Conservation (phyloP, 106 monocot genomes). For the Dendrobium catenatum region DNA sequence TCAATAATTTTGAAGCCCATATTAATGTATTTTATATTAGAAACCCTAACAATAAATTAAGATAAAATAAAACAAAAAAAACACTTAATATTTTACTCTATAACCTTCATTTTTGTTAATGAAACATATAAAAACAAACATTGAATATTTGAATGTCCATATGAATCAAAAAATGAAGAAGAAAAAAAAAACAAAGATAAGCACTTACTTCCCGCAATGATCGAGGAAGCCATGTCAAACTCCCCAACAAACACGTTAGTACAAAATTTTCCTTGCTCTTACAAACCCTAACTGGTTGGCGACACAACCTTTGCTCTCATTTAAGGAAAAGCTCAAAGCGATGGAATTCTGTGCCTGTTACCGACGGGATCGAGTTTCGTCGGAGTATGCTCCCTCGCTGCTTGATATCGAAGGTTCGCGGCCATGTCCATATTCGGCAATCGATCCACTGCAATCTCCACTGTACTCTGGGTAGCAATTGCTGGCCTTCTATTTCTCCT, state of each 20-base stretch:
- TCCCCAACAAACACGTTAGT: not conserved
- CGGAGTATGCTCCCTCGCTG: constrained; percentile 33
- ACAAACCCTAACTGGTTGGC: not conserved
- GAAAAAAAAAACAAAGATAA: no score
- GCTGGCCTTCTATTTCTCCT: constrained; percentile 19
- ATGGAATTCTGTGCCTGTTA: constrained; percentile 10
- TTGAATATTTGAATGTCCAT: not conserved
- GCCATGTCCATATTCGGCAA: constrained; percentile 12
- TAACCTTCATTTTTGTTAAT: not conserved
- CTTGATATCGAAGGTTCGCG: constrained; percentile 16
- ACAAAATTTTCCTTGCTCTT: not conserved
- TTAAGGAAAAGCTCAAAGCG: not conserved
- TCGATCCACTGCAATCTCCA: constrained; percentile 28
- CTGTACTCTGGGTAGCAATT: constrained; percentile 33
- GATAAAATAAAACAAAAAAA: not conserved
- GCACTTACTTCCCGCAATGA: no score
- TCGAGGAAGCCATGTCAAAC: no score
- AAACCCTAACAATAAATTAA: no score
- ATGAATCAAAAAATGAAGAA: not conserved
- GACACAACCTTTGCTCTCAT: not conserved
- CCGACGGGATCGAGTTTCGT: constrained; percentile 26
- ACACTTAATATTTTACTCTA: not conserved
- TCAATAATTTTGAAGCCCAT: no score
- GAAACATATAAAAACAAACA: not conserved
- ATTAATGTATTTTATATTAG: no score